These are phyloP conservation scores for Gyrodon lividus DNA, from an alignment of 768 basidiomycete species.

Conservation along the genomic window DNA sequence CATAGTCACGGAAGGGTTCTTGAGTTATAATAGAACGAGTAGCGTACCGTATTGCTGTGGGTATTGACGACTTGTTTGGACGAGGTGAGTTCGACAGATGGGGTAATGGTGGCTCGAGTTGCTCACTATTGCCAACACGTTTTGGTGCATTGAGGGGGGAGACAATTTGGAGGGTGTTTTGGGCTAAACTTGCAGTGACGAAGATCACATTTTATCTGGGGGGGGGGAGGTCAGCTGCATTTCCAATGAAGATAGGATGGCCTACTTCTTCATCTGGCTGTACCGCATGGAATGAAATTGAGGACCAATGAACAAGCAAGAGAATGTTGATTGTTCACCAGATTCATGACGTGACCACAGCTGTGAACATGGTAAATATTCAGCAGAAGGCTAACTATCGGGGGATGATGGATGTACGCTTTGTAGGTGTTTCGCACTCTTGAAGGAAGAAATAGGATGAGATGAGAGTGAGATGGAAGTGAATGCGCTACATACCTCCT, in stretches of 20 bases:
- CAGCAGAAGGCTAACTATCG: background rate
- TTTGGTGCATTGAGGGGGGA: slow-evolving; percentile 49
- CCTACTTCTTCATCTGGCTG: slow-evolving; percentile 62
- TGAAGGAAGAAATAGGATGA: slow-evolving; percentile 19
- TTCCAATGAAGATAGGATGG: background rate
- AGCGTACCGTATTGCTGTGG: slow-evolving; percentile 63
- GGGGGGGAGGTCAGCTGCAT: slow-evolving; percentile 10
- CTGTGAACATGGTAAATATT: slow-evolving; percentile 31
- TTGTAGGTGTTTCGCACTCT: slow-evolving; percentile 59
- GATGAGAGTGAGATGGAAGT: slow-evolving; percentile 3
- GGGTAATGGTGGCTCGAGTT: background rate
- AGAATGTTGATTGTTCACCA: slow-evolving; percentile 36
- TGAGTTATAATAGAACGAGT: slow-evolving; percentile 7
- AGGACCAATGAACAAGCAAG: slow-evolving; percentile 5
- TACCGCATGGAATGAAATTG: slow-evolving; percentile 8
- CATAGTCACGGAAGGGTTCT: slow-evolving; percentile 1
- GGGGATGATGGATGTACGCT: slow-evolving; percentile 35
- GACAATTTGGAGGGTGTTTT: slow-evolving; percentile 49
- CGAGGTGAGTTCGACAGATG: slow-evolving; percentile 9
- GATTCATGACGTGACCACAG: slow-evolving; percentile 52
- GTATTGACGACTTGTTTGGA: slow-evolving; percentile 48
- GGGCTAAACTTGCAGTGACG: slow-evolving; percentile 64
- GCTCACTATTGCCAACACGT: slow-evolving; percentile 75
- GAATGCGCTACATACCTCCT: slow-evolving; percentile 45
- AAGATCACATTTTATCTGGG: slow-evolving; percentile 62